Evolutionary conservation across 208 protist species (phyloP), one percentile per base, ranked within the genome.

Genomic region (Lotmaria passim): DNA sequence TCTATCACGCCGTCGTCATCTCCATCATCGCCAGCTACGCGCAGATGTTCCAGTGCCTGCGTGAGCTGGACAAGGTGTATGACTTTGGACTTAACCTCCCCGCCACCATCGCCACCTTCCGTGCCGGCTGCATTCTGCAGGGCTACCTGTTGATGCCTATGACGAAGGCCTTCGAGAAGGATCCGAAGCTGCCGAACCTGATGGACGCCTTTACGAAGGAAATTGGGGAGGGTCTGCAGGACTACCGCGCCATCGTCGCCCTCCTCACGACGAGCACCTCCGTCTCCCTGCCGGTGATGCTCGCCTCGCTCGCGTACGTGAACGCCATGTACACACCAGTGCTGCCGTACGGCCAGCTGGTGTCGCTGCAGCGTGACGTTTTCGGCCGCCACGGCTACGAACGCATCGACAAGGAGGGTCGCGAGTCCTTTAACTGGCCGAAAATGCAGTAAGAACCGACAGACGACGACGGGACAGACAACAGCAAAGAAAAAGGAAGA

Each of bases 1-100:
- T 96, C 2, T 91, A 83, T 65, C 79, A 94, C 63, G 89, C 91
- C 61, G 82, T 87, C 21, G 85, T 62, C 69, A 79, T 96, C 55
- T 64, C 84, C 57, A 96, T 96, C 80, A 88, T 96, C 57, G 75
- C 89, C 26, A 91, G 89, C 72, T 96, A 96, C 82, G 89, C 91
- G n/a, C 91, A 96, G 69, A 96, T 96, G 91, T 96, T 96, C 68
- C 91, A 96, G 75, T 93, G 87, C 76, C 84, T 96, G 15, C 86
- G 91, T 31, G 89, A 93, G 77, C 75, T 96, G 38, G 91, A 96
- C 68, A 94, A 93, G 70, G 83, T 93, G 43, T 86, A 96, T 78
- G 75, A 78, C 33, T 96, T 96, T 65, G 91, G 91, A 33, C 74
- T 96, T 33, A 90, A 94, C 67, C 75, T 96, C 10, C 91, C 91